These are phyloP conservation scores for Elongisporangium prolatum DNA, from an alignment of 352 stramenopile genomes.

Conservation along the genomic window DNA sequence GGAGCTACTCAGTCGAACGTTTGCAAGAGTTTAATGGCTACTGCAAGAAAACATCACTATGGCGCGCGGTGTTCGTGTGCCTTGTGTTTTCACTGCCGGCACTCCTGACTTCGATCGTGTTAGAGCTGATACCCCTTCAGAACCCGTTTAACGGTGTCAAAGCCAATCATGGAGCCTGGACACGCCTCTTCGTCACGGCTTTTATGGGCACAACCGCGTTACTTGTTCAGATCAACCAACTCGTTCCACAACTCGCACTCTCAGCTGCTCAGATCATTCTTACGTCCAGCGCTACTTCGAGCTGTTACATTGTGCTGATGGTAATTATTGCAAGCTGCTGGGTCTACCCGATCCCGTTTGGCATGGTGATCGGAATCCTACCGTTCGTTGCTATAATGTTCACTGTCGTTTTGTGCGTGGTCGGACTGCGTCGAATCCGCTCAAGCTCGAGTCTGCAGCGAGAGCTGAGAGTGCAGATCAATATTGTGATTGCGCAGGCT, in stretches of 20 bases:
- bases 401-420: too few species aligned
- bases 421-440: too few species aligned
- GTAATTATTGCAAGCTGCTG: constrained; percentile 5
- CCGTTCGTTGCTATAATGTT: too few species aligned
- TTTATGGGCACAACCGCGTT: background rate
- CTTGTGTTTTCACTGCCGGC: constrained; percentile 13
- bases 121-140: constrained; percentile 13
- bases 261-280: too few species aligned
- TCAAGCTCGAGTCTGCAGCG: too few species aligned
- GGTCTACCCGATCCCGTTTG: constrained; percentile 21
- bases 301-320: constrained; percentile 2
- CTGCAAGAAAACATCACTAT: constrained; percentile 8
- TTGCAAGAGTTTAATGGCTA: constrained; percentile 21
- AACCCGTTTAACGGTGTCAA: constrained; percentile 11
- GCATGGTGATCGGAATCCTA: background rate
- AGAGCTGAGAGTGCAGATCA: too few species aligned
- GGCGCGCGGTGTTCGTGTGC: constrained; percentile 11
- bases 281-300: constrained; percentile 1
- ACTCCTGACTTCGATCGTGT: constrained; percentile 8
- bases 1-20: constrained; percentile 21
- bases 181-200: constrained; percentile 6
- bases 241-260: too few species aligned
- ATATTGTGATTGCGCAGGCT: too few species aligned
- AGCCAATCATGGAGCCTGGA: constrained; percentile 18
- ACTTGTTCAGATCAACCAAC: too few species aligned